Percentiles rank a stretch among this genome's conserved stretches.
phyloP scores from a whole-genome alignment of 78 protist species.

The Dictyostelium brefeldianum region DNA sequence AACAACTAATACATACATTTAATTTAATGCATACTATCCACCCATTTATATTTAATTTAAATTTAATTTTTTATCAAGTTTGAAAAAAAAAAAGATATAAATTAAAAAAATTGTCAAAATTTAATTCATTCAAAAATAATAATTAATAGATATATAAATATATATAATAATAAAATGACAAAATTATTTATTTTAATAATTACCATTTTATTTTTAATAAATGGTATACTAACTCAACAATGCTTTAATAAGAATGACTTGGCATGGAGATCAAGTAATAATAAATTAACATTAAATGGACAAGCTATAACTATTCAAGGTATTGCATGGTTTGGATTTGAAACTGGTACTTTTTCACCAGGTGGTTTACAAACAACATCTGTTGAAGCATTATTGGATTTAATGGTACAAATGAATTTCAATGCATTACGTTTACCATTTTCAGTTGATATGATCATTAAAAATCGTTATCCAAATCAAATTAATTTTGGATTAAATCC shows the following conservation, averaged over 20 bases:
- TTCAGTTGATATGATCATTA: conserved; percentile 65
- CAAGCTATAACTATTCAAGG: conserved; percentile 32
- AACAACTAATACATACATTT: no score
- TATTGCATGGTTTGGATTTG: conserved; percentile 79
- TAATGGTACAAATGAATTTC: conserved; percentile 48
- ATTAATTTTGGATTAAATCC: conserved; percentile 67
- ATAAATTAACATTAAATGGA: conserved; percentile 25
- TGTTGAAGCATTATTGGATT: conserved; percentile 69
- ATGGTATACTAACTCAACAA: background rate
- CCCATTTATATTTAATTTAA: no score
- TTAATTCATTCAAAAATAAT: no score
- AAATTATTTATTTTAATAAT: no score
- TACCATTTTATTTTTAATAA: no score
- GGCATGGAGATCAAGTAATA: conserved; percentile 20
- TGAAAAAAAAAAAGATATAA: no score
- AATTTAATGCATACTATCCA: no score
- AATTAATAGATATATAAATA: no score
- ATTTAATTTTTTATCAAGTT: no score
- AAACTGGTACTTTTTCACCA: conserved; percentile 56
- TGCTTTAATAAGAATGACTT: background rate
- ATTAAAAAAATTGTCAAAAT: no score
- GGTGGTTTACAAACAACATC: conserved; percentile 48
- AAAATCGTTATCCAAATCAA: conserved; percentile 19
- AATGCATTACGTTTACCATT: conserved; percentile 82
- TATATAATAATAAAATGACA: no score